Evolutionary conservation across 805 yeast genomes (phyloP).

Genomic region (Candida patagonica): DNA sequence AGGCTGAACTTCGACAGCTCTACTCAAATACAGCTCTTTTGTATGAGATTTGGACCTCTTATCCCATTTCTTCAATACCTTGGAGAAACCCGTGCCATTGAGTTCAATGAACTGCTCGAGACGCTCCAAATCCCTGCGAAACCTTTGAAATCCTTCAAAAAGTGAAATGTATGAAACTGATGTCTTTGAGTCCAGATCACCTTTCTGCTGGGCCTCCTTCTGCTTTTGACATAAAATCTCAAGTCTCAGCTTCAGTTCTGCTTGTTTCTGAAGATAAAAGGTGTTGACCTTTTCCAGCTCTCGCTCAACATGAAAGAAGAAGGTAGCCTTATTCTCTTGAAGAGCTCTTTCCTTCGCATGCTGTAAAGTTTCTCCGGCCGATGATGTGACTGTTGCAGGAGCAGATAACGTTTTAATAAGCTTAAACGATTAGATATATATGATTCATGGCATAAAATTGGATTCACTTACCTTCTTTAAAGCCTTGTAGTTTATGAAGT

Average conservation of each 20-base stretch:
- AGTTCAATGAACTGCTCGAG: slow-evolving; percentile 90
- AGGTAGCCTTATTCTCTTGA: slow-evolving; percentile 84
- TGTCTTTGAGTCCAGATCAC: slow-evolving; percentile 43
- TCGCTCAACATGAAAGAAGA: slow-evolving; percentile 81
- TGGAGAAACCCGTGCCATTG: slow-evolving; percentile 92
- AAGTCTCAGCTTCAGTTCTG: slow-evolving; percentile 70
- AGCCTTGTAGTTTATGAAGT: slow-evolving; percentile 91
- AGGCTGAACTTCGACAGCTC: slow-evolving; percentile 95
- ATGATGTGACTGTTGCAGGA: slow-evolving; percentile 28
- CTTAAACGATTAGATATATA: slow-evolving; percentile 14
- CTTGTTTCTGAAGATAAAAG: slow-evolving; percentile 87
- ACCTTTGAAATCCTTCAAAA: slow-evolving; percentile 81
- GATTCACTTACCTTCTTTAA: slow-evolving; percentile 48
- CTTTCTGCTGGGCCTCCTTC: slow-evolving; percentile 36
- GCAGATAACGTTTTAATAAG: slow-evolving; percentile 72
- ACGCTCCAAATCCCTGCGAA: slow-evolving; percentile 78
- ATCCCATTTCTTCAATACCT: slow-evolving; percentile 96
- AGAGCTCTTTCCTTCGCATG: slow-evolving; percentile 41
- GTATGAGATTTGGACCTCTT: slow-evolving; percentile 91
- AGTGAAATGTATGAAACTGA: slow-evolving; percentile 74
- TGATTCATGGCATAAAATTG: background rate
- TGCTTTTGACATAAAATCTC: slow-evolving; percentile 71
- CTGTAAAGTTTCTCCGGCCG: slow-evolving; percentile 14
- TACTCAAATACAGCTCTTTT: slow-evolving; percentile 79
- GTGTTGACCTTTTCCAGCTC: slow-evolving; percentile 91